Base-by-base conservation (phyloP, 2,329 filamentous ascomycete genomes). In the Knufia petricola region DNA sequence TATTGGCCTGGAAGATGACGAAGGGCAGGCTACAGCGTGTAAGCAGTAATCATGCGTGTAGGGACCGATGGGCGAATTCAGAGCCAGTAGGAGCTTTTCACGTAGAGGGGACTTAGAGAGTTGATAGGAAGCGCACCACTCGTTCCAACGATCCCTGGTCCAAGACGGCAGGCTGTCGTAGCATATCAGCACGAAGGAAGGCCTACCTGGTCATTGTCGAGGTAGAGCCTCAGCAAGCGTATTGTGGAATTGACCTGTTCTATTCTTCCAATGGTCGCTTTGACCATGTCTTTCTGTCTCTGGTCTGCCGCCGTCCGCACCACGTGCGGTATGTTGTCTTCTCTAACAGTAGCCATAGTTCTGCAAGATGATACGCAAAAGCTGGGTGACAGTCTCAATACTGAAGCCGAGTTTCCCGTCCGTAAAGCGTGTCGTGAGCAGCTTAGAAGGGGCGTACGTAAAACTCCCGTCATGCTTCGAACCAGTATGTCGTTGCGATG, bases 1-100 rank as follows among this genome's bases (percentile, higher is more conserved):
- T 87, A 95, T 71, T 94, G 88, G 47, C 88, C 88, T 3, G 88
- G 79, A 4, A 81, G 73, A 66, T 92, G 94, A 74, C 85, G 64
- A 37, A 66, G 61, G 51, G 60, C 52, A 49, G 63, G 60, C 47
- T 58, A 54, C 15, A 50, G 52, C 55, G 57, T 53, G 55, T 21
- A 24, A 32, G 17, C 49, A 36, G 32, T n/a, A 36, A n/a, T 36
- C 28, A 30, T 30, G 28, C 28, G n/a, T n/a, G n/a, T n/a, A n/a
- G n/a, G n/a, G n/a, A n/a, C n/a, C n/a, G n/a, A n/a, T n/a, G n/a
- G n/a, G n/a, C n/a, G n/a, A n/a, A n/a, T 50, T 59, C 41, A 67
- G 79, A 79, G 61, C 73, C 70, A 55, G 78, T 68, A 54, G 59
- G 60, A 28, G n/a, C n/a, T n/a, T n/a, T n/a, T n/a, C n/a, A n/a